These are phyloP conservation scores for Wickerhamomyces queroliae DNA, from an alignment of 805 yeast species.

Conservation along the genomic window DNA sequence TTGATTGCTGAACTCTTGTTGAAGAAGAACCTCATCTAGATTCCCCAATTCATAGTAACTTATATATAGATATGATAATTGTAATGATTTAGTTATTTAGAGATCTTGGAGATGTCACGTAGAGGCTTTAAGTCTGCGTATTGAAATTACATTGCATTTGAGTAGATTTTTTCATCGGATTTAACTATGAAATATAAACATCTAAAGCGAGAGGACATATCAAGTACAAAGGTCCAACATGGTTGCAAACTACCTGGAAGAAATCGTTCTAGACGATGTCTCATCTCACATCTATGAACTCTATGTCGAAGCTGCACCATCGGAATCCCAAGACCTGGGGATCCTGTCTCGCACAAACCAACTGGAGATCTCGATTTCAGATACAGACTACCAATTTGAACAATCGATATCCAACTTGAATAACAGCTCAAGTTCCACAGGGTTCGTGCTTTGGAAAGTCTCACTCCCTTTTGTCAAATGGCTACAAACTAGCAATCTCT, in stretches of 20 bases:
- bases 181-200: too few relatives aligned
- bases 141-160: too few relatives aligned
- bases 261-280: slow-evolving; percentile 9
- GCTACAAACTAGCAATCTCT: slow-evolving; percentile 27
- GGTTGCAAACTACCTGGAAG: slow-evolving; percentile 4
- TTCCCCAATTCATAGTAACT: too few relatives aligned
- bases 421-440: slow-evolving; percentile 43
- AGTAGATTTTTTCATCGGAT: too few relatives aligned
- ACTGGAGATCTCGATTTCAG: slow-evolving; percentile 15
- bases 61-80: too few relatives aligned
- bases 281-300: slow-evolving; percentile 17
- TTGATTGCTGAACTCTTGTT: slow-evolving; percentile 87
- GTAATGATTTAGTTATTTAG: too few relatives aligned
- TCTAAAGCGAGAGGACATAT: neutral
- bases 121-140: too few relatives aligned
- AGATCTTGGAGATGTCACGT: too few relatives aligned
- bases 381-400: slow-evolving; percentile 16
- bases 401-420: slow-evolving; percentile 29
- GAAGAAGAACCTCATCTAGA: slow-evolving; percentile 68
- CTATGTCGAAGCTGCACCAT: slow-evolving; percentile 3
- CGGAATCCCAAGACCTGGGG: slow-evolving; percentile 18
- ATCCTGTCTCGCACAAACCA: slow-evolving; percentile 17
- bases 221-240: neutral
- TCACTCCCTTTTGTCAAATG: slow-evolving; percentile 46
- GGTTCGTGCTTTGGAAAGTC: slow-evolving; percentile 58